These are phyloP conservation scores for Oryza glumipatula DNA, from an alignment of 176 grass and related monocot genomes.

Conservation along the genomic window DNA sequence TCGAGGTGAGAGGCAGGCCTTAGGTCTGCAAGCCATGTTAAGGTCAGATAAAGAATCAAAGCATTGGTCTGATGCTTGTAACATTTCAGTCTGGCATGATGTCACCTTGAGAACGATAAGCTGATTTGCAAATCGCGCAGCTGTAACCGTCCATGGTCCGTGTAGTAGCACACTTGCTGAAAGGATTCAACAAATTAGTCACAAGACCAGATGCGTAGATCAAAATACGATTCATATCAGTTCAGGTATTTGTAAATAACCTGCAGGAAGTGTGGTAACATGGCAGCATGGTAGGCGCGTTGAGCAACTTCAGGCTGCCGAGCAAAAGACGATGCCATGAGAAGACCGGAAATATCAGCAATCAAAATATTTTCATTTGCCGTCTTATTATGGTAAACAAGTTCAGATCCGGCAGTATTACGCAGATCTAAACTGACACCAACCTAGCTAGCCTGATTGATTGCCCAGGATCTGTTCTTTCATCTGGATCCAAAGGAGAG, in stretches of 20 bases:
- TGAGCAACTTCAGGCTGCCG: conserved; percentile 82
- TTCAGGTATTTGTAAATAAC: conserved; percentile 29
- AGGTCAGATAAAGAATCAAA: neutral
- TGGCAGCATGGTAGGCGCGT: conserved; percentile 68
- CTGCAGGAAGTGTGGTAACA: conserved; percentile 94
- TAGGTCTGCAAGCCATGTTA: conserved; percentile 36
- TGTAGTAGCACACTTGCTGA: conserved; percentile 66
- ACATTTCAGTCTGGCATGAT: neutral
- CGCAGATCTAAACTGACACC: neutral
- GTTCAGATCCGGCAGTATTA: neutral
- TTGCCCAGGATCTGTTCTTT: neutral
- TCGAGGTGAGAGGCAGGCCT: conserved; percentile 66
- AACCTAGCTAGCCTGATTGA: neutral
- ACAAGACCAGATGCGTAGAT: neutral
- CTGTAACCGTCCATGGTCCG: conserved; percentile 49
- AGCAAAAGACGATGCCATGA: neutral
- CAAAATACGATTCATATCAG: neutral
- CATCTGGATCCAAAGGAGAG: neutral
- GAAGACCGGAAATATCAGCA: neutral
- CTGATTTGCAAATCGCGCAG: conserved; percentile 76
- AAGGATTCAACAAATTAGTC: conserved; percentile 37
- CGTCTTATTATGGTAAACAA: neutral
- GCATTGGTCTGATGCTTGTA: neutral
- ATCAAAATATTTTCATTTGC: neutral
- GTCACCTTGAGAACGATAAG: conserved; percentile 69